These are phyloP conservation scores for Diversispora epigaea DNA, from an alignment of 192 early-diverging fungal species.

Conservation along the genomic window DNA sequence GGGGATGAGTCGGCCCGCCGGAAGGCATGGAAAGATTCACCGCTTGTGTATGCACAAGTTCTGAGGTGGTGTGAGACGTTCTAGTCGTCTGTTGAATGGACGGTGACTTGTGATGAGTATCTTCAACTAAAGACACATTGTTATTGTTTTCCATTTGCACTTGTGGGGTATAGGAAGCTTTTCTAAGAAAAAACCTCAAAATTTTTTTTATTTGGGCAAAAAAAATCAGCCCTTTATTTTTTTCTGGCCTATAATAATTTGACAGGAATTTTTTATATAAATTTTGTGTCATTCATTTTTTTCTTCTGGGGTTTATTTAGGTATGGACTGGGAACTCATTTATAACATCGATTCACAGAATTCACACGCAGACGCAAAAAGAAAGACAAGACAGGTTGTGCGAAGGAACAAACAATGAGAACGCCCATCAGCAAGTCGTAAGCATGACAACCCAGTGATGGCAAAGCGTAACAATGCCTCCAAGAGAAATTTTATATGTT, in stretches of 20 bases:
- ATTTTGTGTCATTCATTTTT: slow-evolving; percentile 6
- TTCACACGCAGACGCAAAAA: slow-evolving; percentile 27
- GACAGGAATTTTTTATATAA: slow-evolving; percentile 10
- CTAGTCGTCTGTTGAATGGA: slow-evolving; percentile 21
- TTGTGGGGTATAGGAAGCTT: not conserved
- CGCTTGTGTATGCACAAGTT: slow-evolving; percentile 15
- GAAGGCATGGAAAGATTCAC: not conserved
- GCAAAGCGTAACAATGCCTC: slow-evolving; percentile 9
- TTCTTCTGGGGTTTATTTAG: not conserved
- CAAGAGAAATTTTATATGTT: not conserved
- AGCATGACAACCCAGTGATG: slow-evolving; percentile 26
- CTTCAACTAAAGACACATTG: slow-evolving; percentile 22
- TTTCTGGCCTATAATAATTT: slow-evolving; percentile 25
- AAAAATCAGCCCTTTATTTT: slow-evolving; percentile 28
- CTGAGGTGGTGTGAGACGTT: slow-evolving; percentile 9
- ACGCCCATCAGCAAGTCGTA: slow-evolving; percentile 21
- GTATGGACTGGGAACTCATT: slow-evolving; percentile 21
- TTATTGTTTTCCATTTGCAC: slow-evolving; percentile 2
- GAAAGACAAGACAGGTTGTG: slow-evolving; percentile 13
- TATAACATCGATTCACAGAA: slow-evolving; percentile 17
- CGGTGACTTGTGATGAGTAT: slow-evolving; percentile 28
- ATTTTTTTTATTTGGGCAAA: slow-evolving; percentile 12
- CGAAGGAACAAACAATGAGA: slow-evolving; percentile 26
- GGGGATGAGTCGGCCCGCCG: slow-evolving; percentile 12
- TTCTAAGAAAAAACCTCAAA: slow-evolving; percentile 23